These are phyloP conservation scores for Bretziella fagacearum DNA, from an alignment of 2,329 filamentous ascomycete species.

Conservation along the genomic window DNA sequence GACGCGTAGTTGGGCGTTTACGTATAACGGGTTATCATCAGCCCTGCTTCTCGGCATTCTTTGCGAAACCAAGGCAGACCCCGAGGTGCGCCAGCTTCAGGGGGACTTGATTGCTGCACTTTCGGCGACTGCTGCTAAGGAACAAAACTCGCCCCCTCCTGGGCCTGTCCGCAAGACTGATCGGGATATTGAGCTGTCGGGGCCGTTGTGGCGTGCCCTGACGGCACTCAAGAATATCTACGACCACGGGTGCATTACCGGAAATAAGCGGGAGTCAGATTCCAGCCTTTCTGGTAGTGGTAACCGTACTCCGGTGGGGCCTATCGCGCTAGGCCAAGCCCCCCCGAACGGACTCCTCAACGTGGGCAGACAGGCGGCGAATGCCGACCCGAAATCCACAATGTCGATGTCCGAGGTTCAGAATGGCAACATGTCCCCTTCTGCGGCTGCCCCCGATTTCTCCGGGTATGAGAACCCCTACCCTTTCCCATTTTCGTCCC, in stretches of 20 bases:
- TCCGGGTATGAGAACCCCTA: conserved; percentile 21
- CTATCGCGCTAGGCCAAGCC: conserved; percentile 17
- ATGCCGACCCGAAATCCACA: conserved; percentile 44
- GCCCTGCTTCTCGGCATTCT: conserved; percentile 46
- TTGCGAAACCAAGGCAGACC: conserved; percentile 45
- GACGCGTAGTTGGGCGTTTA: conserved; percentile 51
- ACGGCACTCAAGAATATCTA: conserved; percentile 48
- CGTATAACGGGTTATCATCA: conserved; percentile 49
- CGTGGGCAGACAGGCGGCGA: conserved; percentile 20
- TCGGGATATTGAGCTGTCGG: conserved; percentile 44
- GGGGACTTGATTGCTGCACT: conserved; percentile 46
- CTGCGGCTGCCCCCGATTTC: conserved; percentile 26
- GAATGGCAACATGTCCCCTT: conserved; percentile 28
- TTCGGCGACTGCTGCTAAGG: conserved; percentile 47
- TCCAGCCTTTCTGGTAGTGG: conserved; percentile 31
- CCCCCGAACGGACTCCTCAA: conserved; percentile 15
- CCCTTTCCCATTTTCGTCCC: conserved; percentile 3
- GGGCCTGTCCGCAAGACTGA: conserved; percentile 35
- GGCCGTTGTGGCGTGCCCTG: conserved; percentile 43
- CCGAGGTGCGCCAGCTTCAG: conserved; percentile 45
- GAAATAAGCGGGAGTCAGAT: conserved; percentile 33
- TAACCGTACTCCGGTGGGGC: conserved; percentile 26
- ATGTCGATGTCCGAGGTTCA: conserved; percentile 50
- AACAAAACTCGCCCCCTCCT: conserved; percentile 35
- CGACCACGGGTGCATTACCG: conserved; percentile 43